Conservation (phyloP, 495 filamentous ascomycete species). For the Pseudotulostoma volvatum region DNA sequence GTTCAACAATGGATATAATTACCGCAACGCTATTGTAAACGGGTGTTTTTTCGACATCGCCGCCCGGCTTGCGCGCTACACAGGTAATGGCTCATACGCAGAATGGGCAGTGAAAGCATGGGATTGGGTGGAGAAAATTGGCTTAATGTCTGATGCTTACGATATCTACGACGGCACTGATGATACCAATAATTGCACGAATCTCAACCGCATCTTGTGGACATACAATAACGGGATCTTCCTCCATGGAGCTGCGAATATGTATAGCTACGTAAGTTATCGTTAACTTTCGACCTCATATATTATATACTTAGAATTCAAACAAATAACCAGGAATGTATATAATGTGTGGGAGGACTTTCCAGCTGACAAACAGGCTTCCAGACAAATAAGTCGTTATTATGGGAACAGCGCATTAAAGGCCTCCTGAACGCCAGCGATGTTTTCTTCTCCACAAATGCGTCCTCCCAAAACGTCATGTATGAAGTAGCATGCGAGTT, state of each 20-base stretch:
- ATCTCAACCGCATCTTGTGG: constrained; percentile 40
- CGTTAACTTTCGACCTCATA: not conserved
- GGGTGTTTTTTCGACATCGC: constrained; percentile 69
- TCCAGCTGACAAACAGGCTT: constrained; percentile 1
- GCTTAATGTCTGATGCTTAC: constrained; percentile 45
- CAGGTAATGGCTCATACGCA: constrained; percentile 60
- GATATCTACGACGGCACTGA: constrained; percentile 51
- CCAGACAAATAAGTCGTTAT: constrained; percentile 39
- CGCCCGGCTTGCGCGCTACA: constrained; percentile 59
- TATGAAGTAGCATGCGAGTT: constrained; percentile 50
- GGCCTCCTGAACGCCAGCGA: constrained; percentile 40
- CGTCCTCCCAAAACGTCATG: constrained; percentile 40
- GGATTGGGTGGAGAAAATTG: constrained; percentile 49
- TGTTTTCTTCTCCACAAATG: constrained; percentile 36
- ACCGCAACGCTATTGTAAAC: constrained; percentile 71
- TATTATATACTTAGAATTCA: no score
- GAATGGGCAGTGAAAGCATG: constrained; percentile 59
- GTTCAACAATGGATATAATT: constrained; percentile 62
- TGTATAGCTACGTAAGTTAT: constrained; percentile 51
- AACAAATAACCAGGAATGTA: no score
- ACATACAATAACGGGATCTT: constrained; percentile 49
- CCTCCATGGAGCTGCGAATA: constrained; percentile 47
- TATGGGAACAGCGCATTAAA: constrained; percentile 44
- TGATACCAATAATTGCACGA: constrained; percentile 34
- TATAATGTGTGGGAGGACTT: not conserved